phyloP scores from a whole-genome alignment of 2,329 filamentous ascomycete genomes.

The Bertia moriformis region DNA sequence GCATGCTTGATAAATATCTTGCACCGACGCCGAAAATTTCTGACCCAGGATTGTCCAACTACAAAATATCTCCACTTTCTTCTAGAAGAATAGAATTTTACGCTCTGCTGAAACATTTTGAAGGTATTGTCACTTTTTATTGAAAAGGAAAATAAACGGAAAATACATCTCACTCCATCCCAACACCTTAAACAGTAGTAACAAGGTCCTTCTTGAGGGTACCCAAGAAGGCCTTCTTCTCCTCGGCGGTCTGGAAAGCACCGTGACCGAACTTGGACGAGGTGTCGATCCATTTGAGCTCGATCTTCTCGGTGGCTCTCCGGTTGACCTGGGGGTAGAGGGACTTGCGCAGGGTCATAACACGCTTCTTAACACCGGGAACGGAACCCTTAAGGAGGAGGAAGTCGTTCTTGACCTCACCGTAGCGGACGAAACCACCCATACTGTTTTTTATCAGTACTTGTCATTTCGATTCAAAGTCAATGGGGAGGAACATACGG shows the following conservation, averaged over 20 bases:
- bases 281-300: constrained; percentile 99
- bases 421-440: constrained; percentile 98
- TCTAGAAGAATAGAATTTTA: no score
- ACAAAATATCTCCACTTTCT: no score
- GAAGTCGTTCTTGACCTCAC: constrained; percentile 99
- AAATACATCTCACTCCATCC: not conserved
- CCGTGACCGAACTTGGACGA: constrained; percentile 99
- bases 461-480: constrained; percentile 1
- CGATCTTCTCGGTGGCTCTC: constrained; percentile 95
- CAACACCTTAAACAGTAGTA: not conserved
- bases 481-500: constrained; percentile 57
- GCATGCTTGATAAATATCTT: no score
- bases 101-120: no score
- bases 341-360: constrained; percentile 97
- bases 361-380: constrained; percentile 97
- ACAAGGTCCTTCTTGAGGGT: constrained; percentile 90
- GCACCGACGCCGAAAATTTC: no score
- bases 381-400: constrained; percentile 94
- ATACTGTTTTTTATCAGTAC: constrained; percentile 44
- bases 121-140: constrained; percentile 1
- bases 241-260: constrained; percentile 94
- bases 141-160: not conserved
- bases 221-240: constrained; percentile 96
- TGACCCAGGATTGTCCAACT: no score
- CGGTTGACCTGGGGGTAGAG: constrained; percentile 95